Base-by-base conservation (phyloP, 2,329 filamentous ascomycete genomes). In the Monilinia polystroma region DNA sequence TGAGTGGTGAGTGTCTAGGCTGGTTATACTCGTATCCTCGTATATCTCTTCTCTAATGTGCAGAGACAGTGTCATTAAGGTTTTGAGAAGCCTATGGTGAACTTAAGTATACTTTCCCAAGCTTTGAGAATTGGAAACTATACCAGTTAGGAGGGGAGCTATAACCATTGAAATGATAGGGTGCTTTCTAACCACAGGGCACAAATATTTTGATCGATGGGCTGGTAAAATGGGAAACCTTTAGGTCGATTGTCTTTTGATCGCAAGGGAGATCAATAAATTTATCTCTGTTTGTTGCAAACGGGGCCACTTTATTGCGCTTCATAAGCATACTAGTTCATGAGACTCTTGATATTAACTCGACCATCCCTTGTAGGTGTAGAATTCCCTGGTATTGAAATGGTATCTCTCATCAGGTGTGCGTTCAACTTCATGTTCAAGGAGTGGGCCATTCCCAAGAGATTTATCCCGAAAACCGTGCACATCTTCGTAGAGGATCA, bases 91-190 rank as follows among this genome's bases (percentile, higher is more conserved):
- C 47, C 59, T 52, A 52, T 41, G 7, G 16, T 38, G 1, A 7
- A 2, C 16, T 23, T 52, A 1, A 52, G 59, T 16, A 43, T 12
- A 3, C 41, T 4, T 18, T n/a, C 3, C 5, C 3, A 29, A 14
- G n/a, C 7, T 10, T 20, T 29, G 38, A 18, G 6, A 0, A 43
- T 18, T 43, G 38, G n/a, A 4, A 45, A 3, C 26, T 16, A 35
- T 63, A 52, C 59, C 59, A 63, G n/a, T 53, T 4, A 16, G n/a
- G 4, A 63, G 47, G 35, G 26, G 47, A 63, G 14, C 47, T 14
- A 63, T 53, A 2, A 12, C 32, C 59, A 35, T 63, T 63, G 1
- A 41, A 43, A 43, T 41, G 12, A 12, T 51, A 63, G 20, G 47
- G 1, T 4, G 49, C 4, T 23, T 23, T 26, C 18, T 63, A 45